Conservation (phyloP, 2,329 filamentous ascomycete genomes). For the Colletotrichum ledebouriae region DNA sequence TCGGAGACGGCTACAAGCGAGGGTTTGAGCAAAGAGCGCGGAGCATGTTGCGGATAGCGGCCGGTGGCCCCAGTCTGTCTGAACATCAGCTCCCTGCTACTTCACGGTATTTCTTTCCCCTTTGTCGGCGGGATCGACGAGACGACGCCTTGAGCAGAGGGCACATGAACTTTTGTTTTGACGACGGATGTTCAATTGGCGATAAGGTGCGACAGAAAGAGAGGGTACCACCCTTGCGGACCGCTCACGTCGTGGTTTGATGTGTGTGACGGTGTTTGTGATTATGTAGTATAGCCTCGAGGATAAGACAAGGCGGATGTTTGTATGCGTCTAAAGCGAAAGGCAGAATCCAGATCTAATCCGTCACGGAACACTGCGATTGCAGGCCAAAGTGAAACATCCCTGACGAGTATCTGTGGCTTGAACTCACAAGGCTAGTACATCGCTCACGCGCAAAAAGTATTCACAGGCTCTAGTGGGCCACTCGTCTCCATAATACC, state of each 20-base stretch:
- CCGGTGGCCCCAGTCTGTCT: not conserved
- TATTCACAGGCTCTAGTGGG: no score
- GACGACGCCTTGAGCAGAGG: not conserved
- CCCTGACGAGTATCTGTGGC: no score
- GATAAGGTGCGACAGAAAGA: slow-evolving; percentile 9
- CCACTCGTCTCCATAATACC: no score
- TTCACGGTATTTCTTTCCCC: slow-evolving; percentile 1
- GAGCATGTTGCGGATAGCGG: not conserved
- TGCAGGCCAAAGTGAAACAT: no score
- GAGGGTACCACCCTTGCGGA: slow-evolving; percentile 2
- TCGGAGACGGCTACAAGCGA: not conserved
- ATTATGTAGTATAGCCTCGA: not conserved
- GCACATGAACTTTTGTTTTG: slow-evolving; percentile 1
- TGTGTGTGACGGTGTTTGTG: slow-evolving; percentile 21
- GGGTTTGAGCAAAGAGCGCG: not conserved
- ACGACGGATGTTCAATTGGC: not conserved
- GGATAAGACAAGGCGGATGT: no score
- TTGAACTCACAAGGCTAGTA: no score
- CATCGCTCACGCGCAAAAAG: no score
- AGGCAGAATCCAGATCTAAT: no score
- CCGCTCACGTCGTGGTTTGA: slow-evolving; percentile 6
- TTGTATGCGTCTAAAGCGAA: no score
- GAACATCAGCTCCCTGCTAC: not conserved
- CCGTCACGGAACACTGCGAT: no score
- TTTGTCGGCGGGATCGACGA: slow-evolving; percentile 7